These are phyloP conservation scores for Viridothelium virens DNA, from an alignment of 495 filamentous ascomycete species.

Conservation along the genomic window DNA sequence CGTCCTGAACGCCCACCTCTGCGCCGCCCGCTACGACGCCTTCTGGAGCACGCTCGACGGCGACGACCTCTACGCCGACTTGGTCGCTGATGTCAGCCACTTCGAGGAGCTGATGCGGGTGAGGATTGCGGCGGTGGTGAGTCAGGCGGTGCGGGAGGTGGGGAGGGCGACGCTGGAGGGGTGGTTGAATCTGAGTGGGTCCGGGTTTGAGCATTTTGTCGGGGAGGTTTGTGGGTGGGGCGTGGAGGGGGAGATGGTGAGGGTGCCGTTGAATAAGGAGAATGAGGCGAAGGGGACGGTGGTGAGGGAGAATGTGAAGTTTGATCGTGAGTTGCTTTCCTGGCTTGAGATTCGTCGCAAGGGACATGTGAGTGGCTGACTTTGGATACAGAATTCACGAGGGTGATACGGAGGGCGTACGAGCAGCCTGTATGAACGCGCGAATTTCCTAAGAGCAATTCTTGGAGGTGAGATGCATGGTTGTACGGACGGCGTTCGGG, in stretches of 20 bases:
- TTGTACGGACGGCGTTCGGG: neutral
- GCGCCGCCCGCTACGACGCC: constrained; percentile 70
- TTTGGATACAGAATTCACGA: constrained; percentile 50
- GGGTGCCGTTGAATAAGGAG: constrained; percentile 87
- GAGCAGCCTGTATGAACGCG: constrained; percentile 63
- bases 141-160: constrained; percentile 81
- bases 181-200: constrained; percentile 73
- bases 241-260: constrained; percentile 55
- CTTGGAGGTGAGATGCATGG: neutral
- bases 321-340: constrained; percentile 55
- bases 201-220: constrained; percentile 71
- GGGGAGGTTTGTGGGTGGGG: constrained; percentile 81
- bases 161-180: constrained; percentile 65
- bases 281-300: constrained; percentile 97
- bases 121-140: constrained; percentile 80
- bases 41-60: constrained; percentile 93
- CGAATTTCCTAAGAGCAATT: neutral
- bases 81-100: constrained; percentile 85
- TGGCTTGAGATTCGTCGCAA: neutral
- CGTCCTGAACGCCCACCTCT: constrained; percentile 73
- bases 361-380: neutral
- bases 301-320: constrained; percentile 90
- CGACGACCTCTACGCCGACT: constrained; percentile 92
- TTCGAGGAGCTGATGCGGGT: constrained; percentile 96
- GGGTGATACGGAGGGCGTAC: constrained; percentile 77